Conservation (phyloP, 2,329 filamentous ascomycete genomes). For the Xylariaceae sp. region DNA sequence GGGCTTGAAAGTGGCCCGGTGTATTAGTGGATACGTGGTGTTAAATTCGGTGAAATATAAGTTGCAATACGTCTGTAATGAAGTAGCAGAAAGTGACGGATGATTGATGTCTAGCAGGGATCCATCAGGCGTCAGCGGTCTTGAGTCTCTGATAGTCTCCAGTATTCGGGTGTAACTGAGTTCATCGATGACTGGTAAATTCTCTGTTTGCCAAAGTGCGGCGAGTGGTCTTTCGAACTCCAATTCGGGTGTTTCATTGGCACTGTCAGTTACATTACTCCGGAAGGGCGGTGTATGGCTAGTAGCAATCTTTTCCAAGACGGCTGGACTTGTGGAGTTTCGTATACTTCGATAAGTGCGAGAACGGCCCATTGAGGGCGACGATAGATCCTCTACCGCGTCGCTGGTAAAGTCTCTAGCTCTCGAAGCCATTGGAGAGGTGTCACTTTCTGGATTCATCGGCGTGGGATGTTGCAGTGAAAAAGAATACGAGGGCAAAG, state of each 20-base stretch:
- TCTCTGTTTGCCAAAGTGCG: slow-evolving; percentile 5
- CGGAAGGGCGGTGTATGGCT: slow-evolving; percentile 6
- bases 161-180: slow-evolving; percentile 34
- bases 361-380: slow-evolving; percentile 12
- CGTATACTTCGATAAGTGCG: slow-evolving; percentile 7
- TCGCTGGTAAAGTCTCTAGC: slow-evolving; percentile 6
- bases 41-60: slow-evolving; percentile 66
- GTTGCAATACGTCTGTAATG: slow-evolving; percentile 59
- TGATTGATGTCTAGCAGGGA: slow-evolving; percentile 50
- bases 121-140: slow-evolving; percentile 52
- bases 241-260: slow-evolving; percentile 16
- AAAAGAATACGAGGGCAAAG: slow-evolving; percentile 8
- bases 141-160: slow-evolving; percentile 52
- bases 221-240: slow-evolving; percentile 27
- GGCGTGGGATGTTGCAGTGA: slow-evolving; percentile 7
- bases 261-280: slow-evolving; percentile 14
- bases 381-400: slow-evolving; percentile 5
- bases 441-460: slow-evolving; percentile 1
- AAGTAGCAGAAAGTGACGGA: slow-evolving; percentile 51
- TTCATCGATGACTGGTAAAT: slow-evolving; percentile 43
- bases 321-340: slow-evolving; percentile 7
- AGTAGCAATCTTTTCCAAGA: slow-evolving; percentile 1
- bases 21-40: slow-evolving; percentile 60
- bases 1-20: slow-evolving; percentile 59
- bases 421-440: slow-evolving; percentile 1